Evolutionary conservation across 2,329 filamentous ascomycete genomes (phyloP).

Genomic region (Aspergillus hortae): DNA sequence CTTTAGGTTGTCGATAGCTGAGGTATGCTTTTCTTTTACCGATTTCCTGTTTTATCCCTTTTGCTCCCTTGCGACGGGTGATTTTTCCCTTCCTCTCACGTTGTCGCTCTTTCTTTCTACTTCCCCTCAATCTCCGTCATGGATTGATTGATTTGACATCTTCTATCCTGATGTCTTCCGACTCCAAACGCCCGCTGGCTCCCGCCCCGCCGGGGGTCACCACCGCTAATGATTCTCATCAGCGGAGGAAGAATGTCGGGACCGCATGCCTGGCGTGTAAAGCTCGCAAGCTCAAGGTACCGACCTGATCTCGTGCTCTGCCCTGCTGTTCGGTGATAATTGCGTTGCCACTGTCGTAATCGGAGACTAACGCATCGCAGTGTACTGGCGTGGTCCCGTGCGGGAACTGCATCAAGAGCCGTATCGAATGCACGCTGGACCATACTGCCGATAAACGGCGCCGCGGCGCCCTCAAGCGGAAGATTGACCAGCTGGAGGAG

Average conservation of each 20-base stretch:
- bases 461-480: constrained; percentile 23
- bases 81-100: background rate
- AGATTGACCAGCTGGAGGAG: constrained; percentile 22
- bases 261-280: constrained; percentile 23
- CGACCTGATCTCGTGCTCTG: background rate
- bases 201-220: constrained; percentile 12
- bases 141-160: background rate
- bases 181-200: constrained; percentile 14
- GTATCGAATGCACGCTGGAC: constrained; percentile 22
- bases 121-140: background rate
- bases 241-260: constrained; percentile 22
- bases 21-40: too few species aligned
- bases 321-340: background rate
- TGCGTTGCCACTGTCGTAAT: background rate
- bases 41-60: background rate
- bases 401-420: constrained; percentile 19
- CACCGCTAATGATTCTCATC: constrained; percentile 11
- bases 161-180: constrained; percentile 9
- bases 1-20: too few species aligned
- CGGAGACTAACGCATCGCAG: constrained; percentile 5
- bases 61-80: background rate
- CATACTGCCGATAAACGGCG: constrained; percentile 20
- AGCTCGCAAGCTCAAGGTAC: constrained; percentile 25
- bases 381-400: constrained; percentile 22
- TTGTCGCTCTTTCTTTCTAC: background rate